These are phyloP conservation scores for Hebeloma cylindrosporum DNA, from an alignment of 768 basidiomycete genomes.

Conservation along the genomic window DNA sequence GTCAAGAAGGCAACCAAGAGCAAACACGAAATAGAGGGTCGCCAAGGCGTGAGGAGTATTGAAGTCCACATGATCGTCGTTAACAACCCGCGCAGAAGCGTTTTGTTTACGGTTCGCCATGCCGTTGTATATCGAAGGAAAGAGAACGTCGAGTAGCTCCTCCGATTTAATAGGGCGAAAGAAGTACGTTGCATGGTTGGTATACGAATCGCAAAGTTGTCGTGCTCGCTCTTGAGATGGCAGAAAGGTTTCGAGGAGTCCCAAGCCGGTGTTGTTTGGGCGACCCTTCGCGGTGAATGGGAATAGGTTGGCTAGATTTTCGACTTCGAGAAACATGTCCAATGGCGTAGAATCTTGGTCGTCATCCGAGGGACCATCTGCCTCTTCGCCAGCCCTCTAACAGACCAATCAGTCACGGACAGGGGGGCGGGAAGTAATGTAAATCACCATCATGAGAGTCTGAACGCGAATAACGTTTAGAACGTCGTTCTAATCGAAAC, in stretches of 20 bases:
- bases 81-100: neutral
- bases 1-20: conserved; percentile 63
- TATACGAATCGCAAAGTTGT: conserved; percentile 40
- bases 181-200: conserved; percentile 48
- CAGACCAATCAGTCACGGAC: neutral
- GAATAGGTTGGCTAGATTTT: conserved; percentile 40
- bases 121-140: conserved; percentile 39
- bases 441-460: conserved; percentile 43
- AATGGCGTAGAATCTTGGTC: conserved; percentile 11
- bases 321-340: conserved; percentile 27
- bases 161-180: conserved; percentile 51
- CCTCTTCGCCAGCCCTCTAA: conserved; percentile 35
- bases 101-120: conserved; percentile 10
- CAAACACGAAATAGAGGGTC: conserved; percentile 56
- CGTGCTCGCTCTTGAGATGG: conserved; percentile 45
- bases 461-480: conserved; percentile 10
- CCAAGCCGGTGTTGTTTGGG: conserved; percentile 30
- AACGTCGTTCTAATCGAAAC: neutral
- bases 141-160: conserved; percentile 41
- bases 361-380: conserved; percentile 24
- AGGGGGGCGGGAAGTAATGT: neutral
- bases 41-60: conserved; percentile 49
- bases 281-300: conserved; percentile 37
- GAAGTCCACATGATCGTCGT: conserved; percentile 3
- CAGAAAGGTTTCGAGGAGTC: conserved; percentile 39